phyloP scores from a whole-genome alignment of 345 rosid genomes.

The Syzygium aromaticum region DNA sequence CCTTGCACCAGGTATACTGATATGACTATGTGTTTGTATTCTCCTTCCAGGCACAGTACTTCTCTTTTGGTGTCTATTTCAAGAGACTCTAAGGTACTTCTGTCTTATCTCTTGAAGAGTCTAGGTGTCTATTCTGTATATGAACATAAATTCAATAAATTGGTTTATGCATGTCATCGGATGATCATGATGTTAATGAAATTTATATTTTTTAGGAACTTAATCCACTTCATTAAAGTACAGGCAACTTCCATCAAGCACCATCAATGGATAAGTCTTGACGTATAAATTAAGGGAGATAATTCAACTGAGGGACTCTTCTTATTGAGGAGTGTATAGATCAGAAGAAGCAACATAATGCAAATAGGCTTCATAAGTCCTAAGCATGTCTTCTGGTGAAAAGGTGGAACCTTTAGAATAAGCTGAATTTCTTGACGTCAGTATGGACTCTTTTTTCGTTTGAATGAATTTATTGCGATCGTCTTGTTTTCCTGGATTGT shows the following conservation, averaged over 20 bases:
- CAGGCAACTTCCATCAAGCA: background rate
- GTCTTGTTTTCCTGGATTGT: background rate
- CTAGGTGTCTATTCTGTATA: background rate
- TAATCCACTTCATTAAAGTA: background rate
- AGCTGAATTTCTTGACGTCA: background rate
- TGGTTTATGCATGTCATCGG: background rate
- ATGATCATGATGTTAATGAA: background rate
- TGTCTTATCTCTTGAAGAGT: background rate
- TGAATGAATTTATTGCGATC: background rate
- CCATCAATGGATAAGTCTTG: background rate
- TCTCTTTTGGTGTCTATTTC: slow-evolving; percentile 51
- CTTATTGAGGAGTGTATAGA: background rate
- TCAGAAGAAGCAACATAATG: background rate
- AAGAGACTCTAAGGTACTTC: slow-evolving; percentile 52
- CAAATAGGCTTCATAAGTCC: background rate
- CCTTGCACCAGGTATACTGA: background rate
- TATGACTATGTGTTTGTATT: background rate
- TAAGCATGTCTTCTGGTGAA: background rate
- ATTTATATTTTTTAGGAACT: background rate
- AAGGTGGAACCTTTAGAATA: background rate
- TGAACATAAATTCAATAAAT: background rate
- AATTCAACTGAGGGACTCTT: background rate
- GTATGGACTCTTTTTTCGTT: background rate
- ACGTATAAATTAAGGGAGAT: background rate
- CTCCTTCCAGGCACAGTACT: slow-evolving; percentile 32